phyloP scores from a whole-genome alignment of 495 filamentous ascomycete genomes.

The Penicillium roqueforti region DNA sequence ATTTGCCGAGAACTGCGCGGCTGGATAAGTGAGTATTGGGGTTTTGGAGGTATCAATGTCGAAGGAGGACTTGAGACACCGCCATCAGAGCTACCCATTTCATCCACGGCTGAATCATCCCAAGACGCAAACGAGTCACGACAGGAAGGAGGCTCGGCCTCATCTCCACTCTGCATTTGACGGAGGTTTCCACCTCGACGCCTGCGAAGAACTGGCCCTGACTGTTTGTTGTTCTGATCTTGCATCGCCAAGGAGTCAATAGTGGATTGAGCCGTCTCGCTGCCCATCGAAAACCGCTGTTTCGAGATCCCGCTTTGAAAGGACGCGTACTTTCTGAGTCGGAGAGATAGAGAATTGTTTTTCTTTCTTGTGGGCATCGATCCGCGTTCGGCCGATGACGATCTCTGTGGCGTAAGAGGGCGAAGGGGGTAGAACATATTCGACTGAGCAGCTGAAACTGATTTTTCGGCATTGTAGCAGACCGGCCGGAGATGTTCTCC shows the following conservation, averaged over 20 bases:
- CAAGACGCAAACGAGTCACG: slow-evolving; percentile 70
- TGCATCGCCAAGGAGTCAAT: slow-evolving; percentile 33
- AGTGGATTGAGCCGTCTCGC: slow-evolving; percentile 55
- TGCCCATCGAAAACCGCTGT: slow-evolving; percentile 54
- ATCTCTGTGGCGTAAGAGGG: slow-evolving; percentile 25
- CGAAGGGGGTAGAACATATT: slow-evolving; percentile 17
- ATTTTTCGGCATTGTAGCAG: slow-evolving; percentile 28
- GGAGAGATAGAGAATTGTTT: slow-evolving; percentile 32
- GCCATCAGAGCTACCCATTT: slow-evolving; percentile 21
- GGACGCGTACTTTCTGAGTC: slow-evolving; percentile 62
- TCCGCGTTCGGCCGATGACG: slow-evolving; percentile 31
- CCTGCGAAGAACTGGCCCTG: slow-evolving; percentile 63
- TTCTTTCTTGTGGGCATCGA: slow-evolving; percentile 24
- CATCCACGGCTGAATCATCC: slow-evolving; percentile 59
- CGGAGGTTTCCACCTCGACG: slow-evolving; percentile 87
- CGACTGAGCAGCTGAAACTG: slow-evolving; percentile 13
- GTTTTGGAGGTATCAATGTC: slow-evolving; percentile 38
- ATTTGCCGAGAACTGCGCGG: slow-evolving; percentile 73
- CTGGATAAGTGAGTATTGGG: slow-evolving; percentile 59
- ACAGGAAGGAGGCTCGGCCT: slow-evolving; percentile 56
- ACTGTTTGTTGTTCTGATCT: slow-evolving; percentile 34
- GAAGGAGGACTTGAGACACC: slow-evolving; percentile 29
- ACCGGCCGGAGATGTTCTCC: slow-evolving; percentile 34
- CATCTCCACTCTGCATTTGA: slow-evolving; percentile 69
- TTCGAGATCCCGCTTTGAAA: slow-evolving; percentile 67